These are phyloP conservation scores for Alternaria angustiovoidea DNA, from an alignment of 2,329 filamentous ascomycete species.

Conservation along the genomic window DNA sequence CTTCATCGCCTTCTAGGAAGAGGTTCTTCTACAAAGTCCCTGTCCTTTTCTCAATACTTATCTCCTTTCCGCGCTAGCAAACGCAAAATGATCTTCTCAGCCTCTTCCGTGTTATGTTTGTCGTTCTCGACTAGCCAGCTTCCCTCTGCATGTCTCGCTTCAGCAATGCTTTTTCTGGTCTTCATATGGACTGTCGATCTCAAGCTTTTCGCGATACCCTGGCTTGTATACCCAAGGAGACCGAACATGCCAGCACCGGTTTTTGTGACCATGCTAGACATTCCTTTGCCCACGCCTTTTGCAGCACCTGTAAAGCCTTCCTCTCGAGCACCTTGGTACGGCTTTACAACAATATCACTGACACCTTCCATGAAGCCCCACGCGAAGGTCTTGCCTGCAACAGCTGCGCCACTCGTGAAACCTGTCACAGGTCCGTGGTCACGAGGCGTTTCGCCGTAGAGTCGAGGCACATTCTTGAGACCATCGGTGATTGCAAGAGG, in stretches of 20 bases:
- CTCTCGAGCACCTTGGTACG: slow-evolving; percentile 69
- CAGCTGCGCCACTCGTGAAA: slow-evolving; percentile 73
- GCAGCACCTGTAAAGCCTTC: slow-evolving; percentile 67
- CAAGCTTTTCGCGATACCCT: slow-evolving; percentile 1
- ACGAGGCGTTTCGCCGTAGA: slow-evolving; percentile 81
- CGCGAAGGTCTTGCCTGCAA: slow-evolving; percentile 77
- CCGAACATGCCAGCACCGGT: slow-evolving; percentile 26
- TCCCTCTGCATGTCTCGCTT: not conserved
- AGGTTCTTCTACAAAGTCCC: too few relatives aligned
- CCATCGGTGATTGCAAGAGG: slow-evolving; percentile 65
- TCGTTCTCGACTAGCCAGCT: not conserved
- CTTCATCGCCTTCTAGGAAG: too few relatives aligned
- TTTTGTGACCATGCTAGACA: slow-evolving; percentile 18
- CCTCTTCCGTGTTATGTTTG: not conserved
- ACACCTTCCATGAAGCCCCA: slow-evolving; percentile 79
- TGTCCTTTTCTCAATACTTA: too few relatives aligned
- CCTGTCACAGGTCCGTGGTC: slow-evolving; percentile 76
- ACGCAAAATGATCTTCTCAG: not conserved
- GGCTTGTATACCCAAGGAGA: slow-evolving; percentile 23
- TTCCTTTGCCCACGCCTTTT: slow-evolving; percentile 47
- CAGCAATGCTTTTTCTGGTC: not conserved
- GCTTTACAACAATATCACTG: slow-evolving; percentile 78
- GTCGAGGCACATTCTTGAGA: slow-evolving; percentile 80
- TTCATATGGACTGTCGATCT: not conserved
- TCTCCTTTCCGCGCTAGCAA: not conserved